Conservation (phyloP, 139 green algal species). For the Bryopsis sp. region DNA sequence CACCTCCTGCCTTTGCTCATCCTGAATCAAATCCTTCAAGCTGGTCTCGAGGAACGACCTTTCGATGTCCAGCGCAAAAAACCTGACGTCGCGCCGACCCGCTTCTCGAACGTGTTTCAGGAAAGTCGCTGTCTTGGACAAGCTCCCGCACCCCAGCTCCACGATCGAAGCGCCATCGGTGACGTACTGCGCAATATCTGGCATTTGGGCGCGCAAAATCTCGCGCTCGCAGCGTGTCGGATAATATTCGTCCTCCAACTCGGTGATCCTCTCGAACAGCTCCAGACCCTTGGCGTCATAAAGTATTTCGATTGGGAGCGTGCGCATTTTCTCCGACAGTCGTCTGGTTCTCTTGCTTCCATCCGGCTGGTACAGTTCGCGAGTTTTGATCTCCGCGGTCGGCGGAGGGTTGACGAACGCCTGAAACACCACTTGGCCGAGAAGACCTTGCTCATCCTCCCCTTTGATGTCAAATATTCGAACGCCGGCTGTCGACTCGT, state of each 20-base stretch:
- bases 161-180: not conserved
- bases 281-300: not conserved
- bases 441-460: no score
- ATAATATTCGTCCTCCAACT: conserved; percentile 7
- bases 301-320: not conserved
- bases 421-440: no score
- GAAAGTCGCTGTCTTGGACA: conserved; percentile 1
- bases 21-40: not conserved
- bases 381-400: not conserved
- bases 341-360: not conserved
- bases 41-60: not conserved
- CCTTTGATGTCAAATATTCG: no score
- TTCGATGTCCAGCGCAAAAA: not conserved
- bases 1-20: not conserved
- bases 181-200: not conserved
- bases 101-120: not conserved
- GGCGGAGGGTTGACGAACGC: not conserved
- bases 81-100: not conserved
- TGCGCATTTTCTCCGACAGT: not conserved
- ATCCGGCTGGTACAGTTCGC: not conserved
- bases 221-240: not conserved
- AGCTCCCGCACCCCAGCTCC: not conserved
- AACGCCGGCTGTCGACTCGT: no score
- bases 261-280: not conserved
- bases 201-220: not conserved